Evolutionary conservation across 1,284 basidiomycete genomes (phyloP).

Genomic region (Singerocomus rubriflavus): DNA sequence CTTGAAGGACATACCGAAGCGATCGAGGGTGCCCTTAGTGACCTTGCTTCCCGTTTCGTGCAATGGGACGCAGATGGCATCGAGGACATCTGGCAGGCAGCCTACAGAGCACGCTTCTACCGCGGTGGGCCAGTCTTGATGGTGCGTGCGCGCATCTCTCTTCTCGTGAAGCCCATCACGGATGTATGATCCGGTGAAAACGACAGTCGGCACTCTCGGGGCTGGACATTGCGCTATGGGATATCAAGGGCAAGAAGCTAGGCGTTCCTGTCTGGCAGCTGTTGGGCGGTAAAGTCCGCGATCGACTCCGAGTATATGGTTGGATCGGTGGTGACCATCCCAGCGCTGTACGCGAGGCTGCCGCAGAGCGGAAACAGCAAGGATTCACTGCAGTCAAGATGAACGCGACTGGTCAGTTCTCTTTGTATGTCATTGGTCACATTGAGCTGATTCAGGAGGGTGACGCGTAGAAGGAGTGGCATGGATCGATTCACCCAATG

Average conservation of each 20-base stretch:
- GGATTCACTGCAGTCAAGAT: slow-evolving; percentile 79
- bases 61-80: slow-evolving; percentile 69
- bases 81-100: slow-evolving; percentile 69
- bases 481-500: slow-evolving; percentile 50
- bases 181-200: background rate
- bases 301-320: slow-evolving; percentile 57
- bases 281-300: slow-evolving; percentile 69
- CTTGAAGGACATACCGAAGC: slow-evolving; percentile 76
- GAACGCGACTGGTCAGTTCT: slow-evolving; percentile 57
- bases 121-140: slow-evolving; percentile 73
- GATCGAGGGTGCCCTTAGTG: slow-evolving; percentile 66
- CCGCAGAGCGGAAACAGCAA: slow-evolving; percentile 59
- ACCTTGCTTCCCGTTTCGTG: slow-evolving; percentile 61
- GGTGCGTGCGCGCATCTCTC: slow-evolving; percentile 34
- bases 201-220: slow-evolving; percentile 50
- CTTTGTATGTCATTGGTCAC: background rate
- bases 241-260: slow-evolving; percentile 77
- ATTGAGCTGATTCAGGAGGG: background rate
- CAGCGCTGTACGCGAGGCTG: slow-evolving; percentile 58
- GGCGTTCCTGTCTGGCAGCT: slow-evolving; percentile 76
- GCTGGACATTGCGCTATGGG: slow-evolving; percentile 59
- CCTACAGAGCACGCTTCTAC: slow-evolving; percentile 68
- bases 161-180: background rate
- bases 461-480: slow-evolving; percentile 37
- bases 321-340: slow-evolving; percentile 78